A percentile compares a stretch with the other conserved stretches of the same genome.
These are phyloP conservation scores for Phoenix dactylifera DNA, from an alignment of 176 grass and related monocot species.

Conservation along the genomic window DNA sequence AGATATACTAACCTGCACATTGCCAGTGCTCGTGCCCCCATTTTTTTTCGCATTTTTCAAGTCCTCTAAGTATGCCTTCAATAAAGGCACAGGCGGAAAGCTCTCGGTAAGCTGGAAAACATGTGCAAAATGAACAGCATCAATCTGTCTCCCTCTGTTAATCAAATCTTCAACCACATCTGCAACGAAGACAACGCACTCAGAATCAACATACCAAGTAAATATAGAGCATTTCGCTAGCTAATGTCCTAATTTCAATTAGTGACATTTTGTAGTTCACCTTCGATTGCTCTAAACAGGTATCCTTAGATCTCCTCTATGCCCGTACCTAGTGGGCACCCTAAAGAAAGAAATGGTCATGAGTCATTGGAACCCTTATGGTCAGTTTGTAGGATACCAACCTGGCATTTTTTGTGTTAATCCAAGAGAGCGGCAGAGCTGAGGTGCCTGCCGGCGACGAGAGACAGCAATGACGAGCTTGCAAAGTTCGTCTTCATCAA, in stretches of 20 bases:
- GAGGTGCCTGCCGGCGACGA: conserved; percentile 60
- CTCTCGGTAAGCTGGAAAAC: conserved; percentile 47
- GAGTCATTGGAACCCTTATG: conserved; percentile 36
- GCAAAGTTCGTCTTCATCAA: conserved; percentile 82
- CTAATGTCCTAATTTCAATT: not conserved
- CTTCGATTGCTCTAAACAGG: not conserved
- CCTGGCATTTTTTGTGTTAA: conserved; percentile 75
- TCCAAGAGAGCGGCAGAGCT: conserved; percentile 61
- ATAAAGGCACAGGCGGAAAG: conserved; percentile 47
- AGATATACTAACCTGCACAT: conserved; percentile 24
- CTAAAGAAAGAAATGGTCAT: conserved; percentile 12
- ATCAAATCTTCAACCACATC: conserved; percentile 57
- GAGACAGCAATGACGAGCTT: conserved; percentile 88
- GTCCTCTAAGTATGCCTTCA: conserved; percentile 58
- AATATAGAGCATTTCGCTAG: not conserved
- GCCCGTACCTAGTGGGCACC: conserved; percentile 13
- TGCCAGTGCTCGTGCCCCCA: conserved; percentile 18
- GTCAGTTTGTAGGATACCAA: conserved; percentile 58
- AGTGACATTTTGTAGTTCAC: not conserved
- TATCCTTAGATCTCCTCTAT: conserved; percentile 4
- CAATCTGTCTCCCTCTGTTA: conserved; percentile 60
- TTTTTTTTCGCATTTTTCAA: conserved; percentile 42
- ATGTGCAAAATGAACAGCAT: conserved; percentile 78
- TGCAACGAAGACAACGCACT: conserved; percentile 18
- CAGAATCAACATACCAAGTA: not conserved